These are phyloP conservation scores for Aphanocladium album DNA, from an alignment of 2,329 filamentous ascomycete genomes.

Conservation along the genomic window DNA sequence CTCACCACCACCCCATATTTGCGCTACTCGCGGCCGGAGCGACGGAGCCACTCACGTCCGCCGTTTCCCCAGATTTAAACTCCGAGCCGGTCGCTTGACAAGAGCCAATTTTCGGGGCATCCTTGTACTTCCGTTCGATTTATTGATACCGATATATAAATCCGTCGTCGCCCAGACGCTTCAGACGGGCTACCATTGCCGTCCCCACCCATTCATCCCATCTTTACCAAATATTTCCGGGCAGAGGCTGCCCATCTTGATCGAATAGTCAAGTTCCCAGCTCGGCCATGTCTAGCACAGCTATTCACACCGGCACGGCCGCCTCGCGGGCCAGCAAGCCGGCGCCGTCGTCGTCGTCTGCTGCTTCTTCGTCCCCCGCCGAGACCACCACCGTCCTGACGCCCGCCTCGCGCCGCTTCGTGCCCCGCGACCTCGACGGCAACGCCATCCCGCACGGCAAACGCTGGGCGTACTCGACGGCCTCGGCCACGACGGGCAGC, in stretches of 20 bases:
- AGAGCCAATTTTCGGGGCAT: not conserved
- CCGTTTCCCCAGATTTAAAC: not conserved
- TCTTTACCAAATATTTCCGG: no score
- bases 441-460: conserved; percentile 14
- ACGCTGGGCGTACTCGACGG: conserved; percentile 15
- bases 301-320: conserved; percentile 2
- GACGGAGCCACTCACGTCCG: not conserved
- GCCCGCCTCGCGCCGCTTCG: conserved; percentile 7
- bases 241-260: no score
- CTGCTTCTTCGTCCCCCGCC: not conserved
- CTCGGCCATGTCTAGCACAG: conserved; percentile 9
- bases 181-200: no score
- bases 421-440: conserved; percentile 15
- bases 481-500: not conserved
- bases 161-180: no score
- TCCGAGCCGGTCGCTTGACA: not conserved
- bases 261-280: no score
- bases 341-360: not conserved
- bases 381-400: conserved; percentile 1
- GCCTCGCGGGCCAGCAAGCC: not conserved
- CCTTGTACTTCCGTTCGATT: no score
- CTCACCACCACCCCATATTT: no score
- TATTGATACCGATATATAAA: no score
- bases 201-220: no score
- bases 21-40: not conserved